These are phyloP conservation scores for Fraxinus americana DNA, from an alignment of 257 asterid species.

Conservation along the genomic window DNA sequence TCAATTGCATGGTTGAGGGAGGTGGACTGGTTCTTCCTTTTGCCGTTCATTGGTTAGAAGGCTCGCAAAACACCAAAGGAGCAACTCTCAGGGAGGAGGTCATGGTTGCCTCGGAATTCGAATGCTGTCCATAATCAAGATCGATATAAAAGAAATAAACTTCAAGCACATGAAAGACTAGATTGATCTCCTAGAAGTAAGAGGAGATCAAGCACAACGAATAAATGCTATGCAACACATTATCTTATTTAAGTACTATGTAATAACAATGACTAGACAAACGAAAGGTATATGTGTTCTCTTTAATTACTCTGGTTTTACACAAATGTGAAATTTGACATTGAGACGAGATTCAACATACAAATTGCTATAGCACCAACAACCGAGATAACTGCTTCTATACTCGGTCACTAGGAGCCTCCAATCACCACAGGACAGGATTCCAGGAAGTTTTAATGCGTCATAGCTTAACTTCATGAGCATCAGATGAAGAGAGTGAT, in stretches of 20 bases:
- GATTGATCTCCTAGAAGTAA: not conserved
- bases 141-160: not conserved
- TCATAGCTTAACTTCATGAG: not conserved
- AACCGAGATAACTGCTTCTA: not conserved
- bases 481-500: not conserved
- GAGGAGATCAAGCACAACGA: not conserved
- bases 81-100: too few species aligned
- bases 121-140: not conserved
- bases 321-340: not conserved
- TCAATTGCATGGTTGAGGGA: too few species aligned
- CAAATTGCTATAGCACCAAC: not conserved
- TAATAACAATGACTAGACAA: not conserved
- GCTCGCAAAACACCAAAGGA: too few species aligned
- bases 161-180: not conserved
- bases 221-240: not conserved
- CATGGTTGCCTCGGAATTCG: not conserved
- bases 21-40: too few species aligned
- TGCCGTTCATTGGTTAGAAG: too few species aligned
- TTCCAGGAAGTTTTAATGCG: not conserved
- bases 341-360: not conserved
- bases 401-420: not conserved
- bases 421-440: not conserved
- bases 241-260: too few species aligned
- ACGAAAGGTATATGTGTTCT: not conserved
- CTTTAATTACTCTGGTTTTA: not conserved